phyloP scores from a whole-genome alignment of 805 yeast species.

The Tetrapisispora phaffii region DNA sequence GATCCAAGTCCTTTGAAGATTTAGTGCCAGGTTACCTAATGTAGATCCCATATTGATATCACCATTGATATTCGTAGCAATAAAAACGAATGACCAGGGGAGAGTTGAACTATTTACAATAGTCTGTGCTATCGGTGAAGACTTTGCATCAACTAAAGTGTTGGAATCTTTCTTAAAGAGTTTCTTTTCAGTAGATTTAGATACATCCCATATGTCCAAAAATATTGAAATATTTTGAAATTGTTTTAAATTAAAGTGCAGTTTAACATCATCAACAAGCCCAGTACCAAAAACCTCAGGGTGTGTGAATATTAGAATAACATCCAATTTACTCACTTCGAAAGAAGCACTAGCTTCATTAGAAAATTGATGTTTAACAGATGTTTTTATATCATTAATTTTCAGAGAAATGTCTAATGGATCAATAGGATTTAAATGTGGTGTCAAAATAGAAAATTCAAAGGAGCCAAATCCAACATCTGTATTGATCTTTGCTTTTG shows the following conservation, averaged over 20 bases:
- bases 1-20: slow-evolving; percentile 55
- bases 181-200: slow-evolving; percentile 14
- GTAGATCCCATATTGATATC: slow-evolving; percentile 76
- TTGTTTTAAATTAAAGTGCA: slow-evolving; percentile 71
- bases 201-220: slow-evolving; percentile 71
- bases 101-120: slow-evolving; percentile 39
- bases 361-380: slow-evolving; percentile 83
- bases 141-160: neutral
- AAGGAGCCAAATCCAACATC: slow-evolving; percentile 64
- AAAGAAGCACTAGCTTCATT: slow-evolving; percentile 78
- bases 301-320: slow-evolving; percentile 41
- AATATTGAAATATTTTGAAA: slow-evolving; percentile 79
- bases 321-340: slow-evolving; percentile 35
- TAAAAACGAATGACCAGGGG: slow-evolving; percentile 62
- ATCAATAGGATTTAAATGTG: slow-evolving; percentile 32
- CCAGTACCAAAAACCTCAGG: slow-evolving; percentile 41
- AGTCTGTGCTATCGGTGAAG: slow-evolving; percentile 14
- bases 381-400: slow-evolving; percentile 50
- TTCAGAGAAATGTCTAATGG: slow-evolving; percentile 38
- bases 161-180: neutral
- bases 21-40: slow-evolving; percentile 53
- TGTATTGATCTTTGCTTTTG: slow-evolving; percentile 87
- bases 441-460: slow-evolving; percentile 47
- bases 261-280: slow-evolving; percentile 42
- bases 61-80: slow-evolving; percentile 42